Evolutionary conservation across 2,329 filamentous ascomycete species (phyloP), one percentile per base, ranked within the genome.

Genomic region (Phoma sp.): DNA sequence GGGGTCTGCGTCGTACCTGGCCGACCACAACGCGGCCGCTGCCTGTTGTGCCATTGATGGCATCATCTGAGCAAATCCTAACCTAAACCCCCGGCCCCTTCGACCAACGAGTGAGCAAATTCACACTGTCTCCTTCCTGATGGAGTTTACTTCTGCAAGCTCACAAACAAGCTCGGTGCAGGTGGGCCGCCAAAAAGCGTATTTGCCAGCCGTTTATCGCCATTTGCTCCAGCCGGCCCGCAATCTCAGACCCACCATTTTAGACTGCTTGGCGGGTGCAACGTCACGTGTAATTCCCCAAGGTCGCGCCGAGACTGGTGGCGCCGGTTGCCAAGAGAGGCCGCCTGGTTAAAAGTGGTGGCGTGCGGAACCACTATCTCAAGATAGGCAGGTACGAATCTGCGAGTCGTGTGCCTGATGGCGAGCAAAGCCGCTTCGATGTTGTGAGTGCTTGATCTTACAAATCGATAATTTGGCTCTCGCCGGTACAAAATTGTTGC

Each of bases 161-260:
- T 49, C 37, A 54, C 53, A 65, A 66, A 65, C 42, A 66, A 67
- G 65, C 63, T 65, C 57, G 60, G 47, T 47, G 47, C 58, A 45
- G 52, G 59, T 62, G 61, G 57, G 46, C 40, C 48, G 32, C 52
- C 48, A 57, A 58, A 65, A 67, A 66, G 63, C 64, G 56, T 66
- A 49, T 61, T 58, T 66, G 47, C 47, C 46, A 54, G 51, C 51
- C 51, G 51, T 37, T 45, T 49, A 65, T 67, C 59, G 61, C 56
- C 47, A 60, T 42, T 49, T 53, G 56, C 55, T 49, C 57, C 51
- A 62, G 48, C 26, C 18, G 30, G 43, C 49, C 53, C 48, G 52
- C 53, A 50, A 48, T 56, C 48, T 42, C 28, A 29, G 51, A 25
- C 51, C 51, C 51, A 10, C 55, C 53, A 54, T 26, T 43, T 60